Percentiles rank a stretch among this genome's conserved stretches.
Evolutionary conservation across 495 filamentous ascomycete species (phyloP).

Genomic region (Articulospora tetracladia): DNA sequence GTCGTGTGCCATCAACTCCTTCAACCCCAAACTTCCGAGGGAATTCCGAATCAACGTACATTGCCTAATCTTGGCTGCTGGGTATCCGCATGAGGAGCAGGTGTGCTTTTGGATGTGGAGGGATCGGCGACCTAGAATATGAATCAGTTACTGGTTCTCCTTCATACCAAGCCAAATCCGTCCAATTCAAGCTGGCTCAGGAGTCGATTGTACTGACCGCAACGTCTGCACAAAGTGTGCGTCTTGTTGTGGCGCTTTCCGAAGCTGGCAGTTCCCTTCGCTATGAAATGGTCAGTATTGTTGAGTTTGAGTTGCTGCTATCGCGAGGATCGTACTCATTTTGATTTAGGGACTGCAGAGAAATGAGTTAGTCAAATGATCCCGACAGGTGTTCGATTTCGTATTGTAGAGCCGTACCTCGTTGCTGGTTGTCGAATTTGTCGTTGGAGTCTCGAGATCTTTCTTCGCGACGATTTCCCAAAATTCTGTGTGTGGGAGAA

Average conservation of each 20-base stretch:
- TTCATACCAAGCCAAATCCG: neutral
- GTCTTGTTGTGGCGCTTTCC: constrained; percentile 99
- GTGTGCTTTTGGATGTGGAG: constrained; percentile 99
- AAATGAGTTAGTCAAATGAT: constrained; percentile 12
- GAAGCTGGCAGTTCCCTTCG: constrained; percentile 95
- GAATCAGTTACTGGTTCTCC: constrained; percentile 19
- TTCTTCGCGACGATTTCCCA: neutral
- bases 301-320: constrained; percentile 6
- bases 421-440: constrained; percentile 17
- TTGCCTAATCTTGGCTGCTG: constrained; percentile 92
- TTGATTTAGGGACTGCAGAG: constrained; percentile 46
- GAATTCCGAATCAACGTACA: constrained; percentile 63
- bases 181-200: neutral
- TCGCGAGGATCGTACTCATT: constrained; percentile 55
- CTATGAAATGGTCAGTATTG: constrained; percentile 18
- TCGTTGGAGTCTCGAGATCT: constrained; percentile 14
- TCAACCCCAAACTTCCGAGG: neutral
- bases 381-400: neutral
- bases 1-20: constrained; percentile 8
- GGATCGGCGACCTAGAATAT: constrained; percentile 74
- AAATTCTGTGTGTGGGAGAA: neutral
- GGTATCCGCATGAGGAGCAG: constrained; percentile 96
- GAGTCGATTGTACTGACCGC: constrained; percentile 65
- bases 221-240: constrained; percentile 98
- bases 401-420: constrained; percentile 5